Evolutionary conservation across 768 basidiomycete genomes (phyloP).

Genomic region (Suillus occidentalis): DNA sequence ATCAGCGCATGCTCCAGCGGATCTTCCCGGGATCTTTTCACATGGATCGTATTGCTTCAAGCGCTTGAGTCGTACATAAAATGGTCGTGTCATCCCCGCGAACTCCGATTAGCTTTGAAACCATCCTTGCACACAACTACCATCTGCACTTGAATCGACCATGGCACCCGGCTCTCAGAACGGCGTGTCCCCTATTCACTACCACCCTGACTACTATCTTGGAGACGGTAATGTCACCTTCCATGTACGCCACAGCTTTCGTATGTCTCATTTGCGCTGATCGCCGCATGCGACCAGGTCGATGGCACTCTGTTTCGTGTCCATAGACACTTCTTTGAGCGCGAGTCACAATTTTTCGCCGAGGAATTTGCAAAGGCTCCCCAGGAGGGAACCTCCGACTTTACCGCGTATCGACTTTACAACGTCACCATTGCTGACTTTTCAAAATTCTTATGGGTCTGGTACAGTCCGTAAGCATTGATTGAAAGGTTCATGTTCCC

Average conservation of each 20-base stretch:
- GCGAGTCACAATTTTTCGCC: constrained; percentile 34
- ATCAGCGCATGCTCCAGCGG: background rate
- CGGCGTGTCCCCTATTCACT: background rate
- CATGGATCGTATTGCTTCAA: too few relatives aligned
- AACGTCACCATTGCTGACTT: constrained; percentile 38
- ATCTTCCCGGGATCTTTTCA: background rate
- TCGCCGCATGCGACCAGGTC: background rate
- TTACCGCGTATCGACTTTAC: constrained; percentile 17
- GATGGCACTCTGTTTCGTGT: background rate
- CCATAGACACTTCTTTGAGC: constrained; percentile 23
- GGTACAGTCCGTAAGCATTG: constrained; percentile 51
- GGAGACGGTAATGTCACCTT: background rate
- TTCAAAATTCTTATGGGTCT: constrained; percentile 49
- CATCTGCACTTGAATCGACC: background rate
- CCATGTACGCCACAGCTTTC: background rate
- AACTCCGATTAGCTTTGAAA: background rate
- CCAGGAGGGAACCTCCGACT: background rate
- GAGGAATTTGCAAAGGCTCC: constrained; percentile 18
- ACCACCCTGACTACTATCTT: background rate
- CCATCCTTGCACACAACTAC: background rate
- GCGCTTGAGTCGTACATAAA: background rate
- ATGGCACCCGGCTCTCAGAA: background rate
- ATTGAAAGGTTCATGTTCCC: background rate
- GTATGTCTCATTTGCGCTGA: background rate
- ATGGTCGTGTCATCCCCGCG: background rate